Percentiles rank a stretch among this genome's conserved stretches.
Conservation (phyloP, 2,329 filamentous ascomycete species). For the Exophiala aquamarina region DNA sequence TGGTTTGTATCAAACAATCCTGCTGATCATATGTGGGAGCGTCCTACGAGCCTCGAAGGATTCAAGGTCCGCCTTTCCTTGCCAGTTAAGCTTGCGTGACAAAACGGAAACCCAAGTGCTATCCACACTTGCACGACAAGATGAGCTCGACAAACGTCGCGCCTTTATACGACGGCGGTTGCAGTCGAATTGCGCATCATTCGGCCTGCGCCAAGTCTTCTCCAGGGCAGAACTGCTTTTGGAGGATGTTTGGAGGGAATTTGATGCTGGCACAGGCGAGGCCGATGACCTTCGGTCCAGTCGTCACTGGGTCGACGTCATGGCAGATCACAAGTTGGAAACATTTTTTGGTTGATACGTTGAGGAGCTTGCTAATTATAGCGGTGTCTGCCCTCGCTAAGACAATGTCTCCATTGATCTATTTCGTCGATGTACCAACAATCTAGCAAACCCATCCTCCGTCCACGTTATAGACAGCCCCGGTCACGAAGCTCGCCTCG, state of each 20-base stretch:
- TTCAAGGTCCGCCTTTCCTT: background rate
- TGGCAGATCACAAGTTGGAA: slow-evolving; percentile 15
- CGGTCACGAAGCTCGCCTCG: slow-evolving; percentile 48
- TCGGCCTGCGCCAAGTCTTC: slow-evolving; percentile 15
- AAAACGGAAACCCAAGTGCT: slow-evolving; percentile 9
- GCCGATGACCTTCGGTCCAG: slow-evolving; percentile 7
- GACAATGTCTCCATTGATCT: background rate
- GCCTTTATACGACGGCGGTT: slow-evolving; percentile 16
- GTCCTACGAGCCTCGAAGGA: slow-evolving; percentile 13
- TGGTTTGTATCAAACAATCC: slow-evolving; percentile 15
- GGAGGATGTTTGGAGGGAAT: slow-evolving; percentile 13
- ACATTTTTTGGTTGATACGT: slow-evolving; percentile 14
- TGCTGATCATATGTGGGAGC: slow-evolving; percentile 15
- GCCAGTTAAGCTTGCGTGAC: slow-evolving; percentile 4
- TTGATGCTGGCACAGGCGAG: slow-evolving; percentile 11
- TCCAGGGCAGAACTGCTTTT: slow-evolving; percentile 10
- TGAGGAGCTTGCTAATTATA: background rate
- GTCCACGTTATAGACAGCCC: slow-evolving; percentile 47
- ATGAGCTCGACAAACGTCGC: slow-evolving; percentile 11
- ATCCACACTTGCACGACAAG: slow-evolving; percentile 14
- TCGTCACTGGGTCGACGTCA: slow-evolving; percentile 18
- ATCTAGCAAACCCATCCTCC: slow-evolving; percentile 42
- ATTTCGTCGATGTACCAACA: slow-evolving; percentile 1
- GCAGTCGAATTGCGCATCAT: slow-evolving; percentile 13
- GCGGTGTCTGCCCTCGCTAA: background rate